A percentile compares a stretch with the other conserved stretches of the same genome.
Evolutionary conservation across 768 basidiomycete genomes (phyloP).

Genomic region (Strobilomyces echinocephalus): DNA sequence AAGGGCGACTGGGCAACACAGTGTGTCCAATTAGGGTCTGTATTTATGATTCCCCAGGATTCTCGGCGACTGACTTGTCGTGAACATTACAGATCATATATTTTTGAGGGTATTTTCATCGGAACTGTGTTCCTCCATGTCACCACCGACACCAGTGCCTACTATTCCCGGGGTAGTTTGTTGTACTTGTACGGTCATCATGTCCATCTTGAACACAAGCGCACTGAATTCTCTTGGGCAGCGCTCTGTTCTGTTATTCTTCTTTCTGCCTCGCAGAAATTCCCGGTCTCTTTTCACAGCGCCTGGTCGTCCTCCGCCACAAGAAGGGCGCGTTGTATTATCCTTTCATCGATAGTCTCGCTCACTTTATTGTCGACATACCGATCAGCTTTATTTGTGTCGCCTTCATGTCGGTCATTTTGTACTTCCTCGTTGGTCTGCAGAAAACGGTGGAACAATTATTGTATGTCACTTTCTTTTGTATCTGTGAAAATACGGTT

Average conservation of each 20-base stretch:
- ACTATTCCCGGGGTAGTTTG: conserved; percentile 62
- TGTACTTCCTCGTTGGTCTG: conserved; percentile 21
- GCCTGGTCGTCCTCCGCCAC: conserved; percentile 41
- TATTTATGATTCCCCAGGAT: conserved; percentile 5
- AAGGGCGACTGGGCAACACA: conserved; percentile 36
- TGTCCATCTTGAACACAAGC: not conserved
- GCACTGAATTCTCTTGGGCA: conserved; percentile 28
- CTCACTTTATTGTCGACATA: conserved; percentile 42
- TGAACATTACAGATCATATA: conserved; percentile 32
- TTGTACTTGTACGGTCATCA: conserved; percentile 61
- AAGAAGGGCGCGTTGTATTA: conserved; percentile 44
- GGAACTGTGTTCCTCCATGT: conserved; percentile 41
- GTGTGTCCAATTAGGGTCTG: conserved; percentile 33
- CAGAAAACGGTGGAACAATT: conserved; percentile 20
- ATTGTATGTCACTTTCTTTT: conserved; percentile 8
- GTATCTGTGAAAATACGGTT: not conserved
- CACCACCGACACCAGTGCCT: conserved; percentile 29
- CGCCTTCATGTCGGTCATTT: conserved; percentile 1
- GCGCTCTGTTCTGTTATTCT: conserved; percentile 47
- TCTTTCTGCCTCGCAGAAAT: conserved; percentile 52
- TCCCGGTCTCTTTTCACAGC: conserved; percentile 41
- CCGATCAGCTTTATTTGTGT: conserved; percentile 33
- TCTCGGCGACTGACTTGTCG: not conserved
- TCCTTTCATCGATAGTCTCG: conserved; percentile 43
- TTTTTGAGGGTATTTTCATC: conserved; percentile 18